Conservation (phyloP, 495 filamentous ascomycete species). For the Oidiodendron maius region DNA sequence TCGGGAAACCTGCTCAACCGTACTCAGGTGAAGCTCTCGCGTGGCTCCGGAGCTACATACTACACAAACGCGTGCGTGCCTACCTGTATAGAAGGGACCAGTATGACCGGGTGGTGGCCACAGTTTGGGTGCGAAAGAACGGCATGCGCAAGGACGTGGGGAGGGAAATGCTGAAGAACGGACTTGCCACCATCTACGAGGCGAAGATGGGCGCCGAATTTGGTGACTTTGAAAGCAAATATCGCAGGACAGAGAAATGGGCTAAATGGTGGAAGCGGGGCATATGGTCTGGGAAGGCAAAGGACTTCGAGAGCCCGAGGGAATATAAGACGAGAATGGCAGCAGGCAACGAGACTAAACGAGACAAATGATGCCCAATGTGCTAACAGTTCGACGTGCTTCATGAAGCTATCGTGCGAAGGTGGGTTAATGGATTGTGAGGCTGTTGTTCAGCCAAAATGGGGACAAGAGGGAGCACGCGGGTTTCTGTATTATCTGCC, state of each 20-base stretch:
- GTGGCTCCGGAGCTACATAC: conserved; percentile 72
- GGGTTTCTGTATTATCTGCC: too few relatives aligned
- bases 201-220: conserved; percentile 85
- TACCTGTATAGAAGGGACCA: conserved; percentile 81
- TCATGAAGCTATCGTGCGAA: too few relatives aligned
- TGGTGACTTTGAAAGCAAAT: conserved; percentile 57
- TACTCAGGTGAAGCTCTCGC: conserved; percentile 69
- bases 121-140: conserved; percentile 65
- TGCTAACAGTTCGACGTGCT: too few relatives aligned
- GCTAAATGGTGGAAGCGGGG: conserved; percentile 66
- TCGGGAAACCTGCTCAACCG: conserved; percentile 82
- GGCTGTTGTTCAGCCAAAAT: too few relatives aligned
- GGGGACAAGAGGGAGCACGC: too few relatives aligned
- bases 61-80: conserved; percentile 67
- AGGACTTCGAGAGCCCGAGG: conserved; percentile 70
- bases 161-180: conserved; percentile 76
- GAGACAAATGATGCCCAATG: background rate
- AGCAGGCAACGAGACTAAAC: conserved; percentile 29
- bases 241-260: conserved; percentile 62
- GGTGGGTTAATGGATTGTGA: too few relatives aligned
- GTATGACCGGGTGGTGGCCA: conserved; percentile 85
- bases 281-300: conserved; percentile 60
- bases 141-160: conserved; percentile 73
- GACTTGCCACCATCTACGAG: conserved; percentile 87
- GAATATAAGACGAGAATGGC: conserved; percentile 74